These are phyloP conservation scores for Fagopyrum homotropicum DNA, from an alignment of 148 eudicot species.

Conservation along the genomic window DNA sequence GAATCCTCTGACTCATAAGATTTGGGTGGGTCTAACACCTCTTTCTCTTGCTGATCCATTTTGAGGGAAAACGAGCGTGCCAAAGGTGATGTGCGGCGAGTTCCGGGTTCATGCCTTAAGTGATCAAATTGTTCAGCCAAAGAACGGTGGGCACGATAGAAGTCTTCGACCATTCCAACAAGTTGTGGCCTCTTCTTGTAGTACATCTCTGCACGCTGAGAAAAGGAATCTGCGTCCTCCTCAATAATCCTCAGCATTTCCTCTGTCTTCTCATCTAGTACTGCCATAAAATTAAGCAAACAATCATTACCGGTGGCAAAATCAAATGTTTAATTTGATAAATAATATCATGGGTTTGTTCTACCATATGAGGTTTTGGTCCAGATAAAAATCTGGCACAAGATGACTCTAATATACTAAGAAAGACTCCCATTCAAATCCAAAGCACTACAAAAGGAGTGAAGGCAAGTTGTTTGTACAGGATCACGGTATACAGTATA, in stretches of 20 bases:
- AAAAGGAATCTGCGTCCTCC: constrained; percentile 90
- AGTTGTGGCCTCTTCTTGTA: constrained; percentile 90
- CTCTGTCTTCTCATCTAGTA: constrained; percentile 65
- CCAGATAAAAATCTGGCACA: background rate
- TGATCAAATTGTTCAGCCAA: constrained; percentile 79
- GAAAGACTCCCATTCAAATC: background rate
- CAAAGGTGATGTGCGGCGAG: constrained; percentile 46
- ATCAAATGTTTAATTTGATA: background rate
- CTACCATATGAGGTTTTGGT: background rate
- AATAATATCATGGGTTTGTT: background rate
- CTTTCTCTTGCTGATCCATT: constrained; percentile 12
- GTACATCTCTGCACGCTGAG: constrained; percentile 94
- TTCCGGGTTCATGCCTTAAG: constrained; percentile 43
- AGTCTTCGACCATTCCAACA: constrained; percentile 64
- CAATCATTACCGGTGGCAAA: background rate
- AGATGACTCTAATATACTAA: background rate
- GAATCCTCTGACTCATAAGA: constrained; percentile 5
- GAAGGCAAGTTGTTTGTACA: background rate
- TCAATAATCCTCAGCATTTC: constrained; percentile 73
- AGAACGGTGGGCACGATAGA: constrained; percentile 73
- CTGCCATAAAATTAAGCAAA: constrained; percentile 21
- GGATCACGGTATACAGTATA: background rate
- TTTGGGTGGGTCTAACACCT: background rate
- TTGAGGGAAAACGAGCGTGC: constrained; percentile 38
- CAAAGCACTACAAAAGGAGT: background rate